Base-by-base conservation (phyloP, 768 basidiomycete genomes). In the Termitomyces sp. region DNA sequence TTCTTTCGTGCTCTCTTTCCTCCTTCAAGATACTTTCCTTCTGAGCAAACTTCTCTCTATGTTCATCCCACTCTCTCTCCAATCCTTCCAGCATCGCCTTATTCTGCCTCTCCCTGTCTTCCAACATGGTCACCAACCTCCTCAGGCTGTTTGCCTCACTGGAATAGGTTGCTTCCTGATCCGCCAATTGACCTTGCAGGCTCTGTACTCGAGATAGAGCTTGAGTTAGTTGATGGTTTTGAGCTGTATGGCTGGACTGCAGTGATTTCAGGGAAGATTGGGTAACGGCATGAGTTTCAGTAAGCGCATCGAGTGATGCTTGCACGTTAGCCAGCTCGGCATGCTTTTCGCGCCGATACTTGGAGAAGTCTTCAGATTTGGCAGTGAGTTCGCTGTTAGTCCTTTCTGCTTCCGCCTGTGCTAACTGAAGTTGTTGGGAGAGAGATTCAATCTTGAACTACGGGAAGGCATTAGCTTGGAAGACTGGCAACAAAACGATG, bases 391-490 rank as follows among this genome's bases (percentile, higher is more conserved):
- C 91, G 18, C 76, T 70, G 62, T 81, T 84, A 24, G 82, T 76
- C 48, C 91, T 88, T 56, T 90, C 82, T 16, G 82, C 81, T 72
- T 97, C 94, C 0, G 82, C 77, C 70, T 88, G 85, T 4, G 91
- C 79, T 4, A 94, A 82, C 59, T 87, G 72, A 7, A 95, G 76
- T 71, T 95, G 92, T 72, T 94, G 92, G 5, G 85, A 78, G 15
- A 92, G 79, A 1, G 92, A 85, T 57, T 94, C 88, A 58, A 94
- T 70, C 72, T 91, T 93, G 79, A 94, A 96, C 89, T 95, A 68
- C 3, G 41, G 50, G 28, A 45, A 22, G 41, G 20, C 41, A 36
- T 64, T 20, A 59, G 18, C 24, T 18, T 20, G 51, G 8, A 34
- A 6, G 22, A 24, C n/a, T n/a, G n/a, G n/a, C 39, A 45, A 28